phyloP scores from a whole-genome alignment of 345 rosid genomes.

The Eucalyptus fibrosa region DNA sequence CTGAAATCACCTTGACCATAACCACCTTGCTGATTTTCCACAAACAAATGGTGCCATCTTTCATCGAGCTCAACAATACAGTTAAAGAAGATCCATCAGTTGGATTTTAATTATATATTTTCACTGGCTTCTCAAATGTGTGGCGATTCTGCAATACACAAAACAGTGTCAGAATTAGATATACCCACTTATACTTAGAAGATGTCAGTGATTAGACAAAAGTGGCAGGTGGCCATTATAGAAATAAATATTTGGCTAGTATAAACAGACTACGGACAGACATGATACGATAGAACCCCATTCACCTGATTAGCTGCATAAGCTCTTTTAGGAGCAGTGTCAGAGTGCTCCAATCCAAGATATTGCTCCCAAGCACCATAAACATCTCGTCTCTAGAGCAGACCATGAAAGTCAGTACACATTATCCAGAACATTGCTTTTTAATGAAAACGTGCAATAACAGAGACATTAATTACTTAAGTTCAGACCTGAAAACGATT shows the following conservation, averaged over 20 bases:
- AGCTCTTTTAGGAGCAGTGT: slow-evolving; percentile 67
- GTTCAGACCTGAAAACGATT: slow-evolving; percentile 71
- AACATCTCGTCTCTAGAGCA: slow-evolving; percentile 64
- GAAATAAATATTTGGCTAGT: not conserved
- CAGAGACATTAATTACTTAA: not conserved
- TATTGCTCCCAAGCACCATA: slow-evolving; percentile 98
- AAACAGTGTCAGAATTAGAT: not conserved
- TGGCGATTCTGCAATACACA: slow-evolving; percentile 50
- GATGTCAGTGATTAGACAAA: not conserved
- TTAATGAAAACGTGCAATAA: not conserved
- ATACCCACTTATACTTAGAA: not conserved
- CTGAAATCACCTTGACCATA: not conserved
- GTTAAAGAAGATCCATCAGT: not conserved
- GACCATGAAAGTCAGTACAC: not conserved
- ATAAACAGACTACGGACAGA: not conserved
- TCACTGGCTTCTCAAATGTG: slow-evolving; percentile 60
- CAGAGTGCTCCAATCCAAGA: slow-evolving; percentile 91
- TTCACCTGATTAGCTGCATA: slow-evolving; percentile 71
- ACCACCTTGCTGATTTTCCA: not conserved
- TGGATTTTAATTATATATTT: slow-evolving; percentile 49
- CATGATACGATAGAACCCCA: not conserved
- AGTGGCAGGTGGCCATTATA: not conserved
- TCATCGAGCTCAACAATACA: not conserved
- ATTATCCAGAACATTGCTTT: not conserved
- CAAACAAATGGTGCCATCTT: not conserved